These are phyloP conservation scores for Pelargonium exstipulatum DNA, from an alignment of 441 rosid species.

Conservation along the genomic window DNA sequence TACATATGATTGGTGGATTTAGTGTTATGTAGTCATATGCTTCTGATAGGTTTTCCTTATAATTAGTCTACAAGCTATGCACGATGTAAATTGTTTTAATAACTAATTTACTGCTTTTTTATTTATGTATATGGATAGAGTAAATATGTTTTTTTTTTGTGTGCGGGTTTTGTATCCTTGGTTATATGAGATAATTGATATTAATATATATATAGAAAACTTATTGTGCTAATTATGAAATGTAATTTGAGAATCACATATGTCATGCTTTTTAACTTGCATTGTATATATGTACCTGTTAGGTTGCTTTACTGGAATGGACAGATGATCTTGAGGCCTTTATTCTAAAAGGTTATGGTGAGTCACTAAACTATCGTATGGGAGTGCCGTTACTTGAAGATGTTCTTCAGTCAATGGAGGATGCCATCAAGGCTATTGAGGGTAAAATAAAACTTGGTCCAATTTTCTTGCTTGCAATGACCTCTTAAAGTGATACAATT, in stretches of 20 bases:
- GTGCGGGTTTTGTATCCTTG: background rate
- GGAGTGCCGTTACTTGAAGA: conserved; percentile 88
- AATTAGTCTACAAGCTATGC: background rate
- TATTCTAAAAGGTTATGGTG: conserved; percentile 79
- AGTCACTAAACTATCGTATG: conserved; percentile 78
- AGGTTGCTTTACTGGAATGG: conserved; percentile 96
- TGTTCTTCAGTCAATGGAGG: conserved; percentile 78
- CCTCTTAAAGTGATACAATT: background rate
- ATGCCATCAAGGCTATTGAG: conserved; percentile 68
- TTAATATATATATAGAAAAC: background rate
- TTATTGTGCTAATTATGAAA: conserved; percentile 1
- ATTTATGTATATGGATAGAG: background rate
- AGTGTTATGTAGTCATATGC: conserved; percentile 6
- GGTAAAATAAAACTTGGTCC: conserved; percentile 34
- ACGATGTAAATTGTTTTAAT: background rate
- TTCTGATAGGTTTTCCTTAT: background rate
- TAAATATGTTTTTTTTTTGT: background rate
- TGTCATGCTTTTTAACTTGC: conserved; percentile 21
- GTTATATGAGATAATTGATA: background rate
- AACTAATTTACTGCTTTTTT: background rate
- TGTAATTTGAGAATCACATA: conserved; percentile 6
- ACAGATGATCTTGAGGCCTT: conserved; percentile 80
- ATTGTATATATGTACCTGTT: conserved; percentile 15
- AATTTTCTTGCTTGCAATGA: background rate
- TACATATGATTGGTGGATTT: background rate